Evolutionary conservation across 495 filamentous ascomycete genomes (phyloP).

Genomic region (Annulohypoxylon bovei): DNA sequence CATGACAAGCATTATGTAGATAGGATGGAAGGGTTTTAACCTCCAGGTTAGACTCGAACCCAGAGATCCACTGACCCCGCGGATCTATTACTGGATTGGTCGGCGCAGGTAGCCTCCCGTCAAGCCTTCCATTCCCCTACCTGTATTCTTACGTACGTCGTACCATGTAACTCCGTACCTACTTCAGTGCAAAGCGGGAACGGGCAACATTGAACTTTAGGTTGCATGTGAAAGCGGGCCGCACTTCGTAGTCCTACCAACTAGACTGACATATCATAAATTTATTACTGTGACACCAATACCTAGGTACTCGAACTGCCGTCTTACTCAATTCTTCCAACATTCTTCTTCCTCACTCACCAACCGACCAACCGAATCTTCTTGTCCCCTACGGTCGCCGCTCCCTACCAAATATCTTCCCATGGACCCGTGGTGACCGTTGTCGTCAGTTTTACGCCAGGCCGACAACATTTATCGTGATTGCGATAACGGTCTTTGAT

Average conservation of each 20-base stretch:
- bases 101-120: conserved; percentile 8
- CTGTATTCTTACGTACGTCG: background rate
- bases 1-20: conserved; percentile 13
- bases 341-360: background rate
- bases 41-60: conserved; percentile 11
- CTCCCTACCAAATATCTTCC: background rate
- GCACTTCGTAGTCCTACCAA: background rate
- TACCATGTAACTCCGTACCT: conserved; percentile 25
- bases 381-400: background rate
- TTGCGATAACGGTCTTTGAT: background rate
- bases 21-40: conserved; percentile 1
- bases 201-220: conserved; percentile 5
- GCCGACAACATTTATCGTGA: background rate
- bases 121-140: background rate
- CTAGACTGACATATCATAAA: conserved; percentile 3
- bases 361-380: background rate
- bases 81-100: conserved; percentile 19
- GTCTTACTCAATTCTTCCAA: conserved; percentile 22
- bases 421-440: background rate
- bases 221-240: conserved; percentile 47
- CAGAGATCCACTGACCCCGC: conserved; percentile 11
- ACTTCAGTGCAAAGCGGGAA: background rate
- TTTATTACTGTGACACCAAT: conserved; percentile 28
- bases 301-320: conserved; percentile 15
- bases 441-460: background rate